phyloP scores from a whole-genome alignment of 306 rosid species.

The Prunus fruticosa region DNA sequence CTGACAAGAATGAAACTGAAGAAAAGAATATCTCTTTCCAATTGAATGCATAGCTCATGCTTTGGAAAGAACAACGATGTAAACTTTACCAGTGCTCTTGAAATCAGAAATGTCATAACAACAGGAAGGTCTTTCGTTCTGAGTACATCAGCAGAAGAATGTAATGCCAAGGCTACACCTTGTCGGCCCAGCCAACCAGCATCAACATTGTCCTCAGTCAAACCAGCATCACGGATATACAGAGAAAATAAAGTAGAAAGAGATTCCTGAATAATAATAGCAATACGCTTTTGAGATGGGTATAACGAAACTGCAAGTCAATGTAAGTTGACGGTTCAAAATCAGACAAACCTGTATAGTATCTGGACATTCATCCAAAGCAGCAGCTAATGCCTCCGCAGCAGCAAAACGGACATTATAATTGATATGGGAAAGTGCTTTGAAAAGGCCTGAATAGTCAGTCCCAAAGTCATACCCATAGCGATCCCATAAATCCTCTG shows the following conservation, averaged over 20 bases:
- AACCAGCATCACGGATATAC: slow-evolving; percentile 72
- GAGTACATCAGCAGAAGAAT: slow-evolving; percentile 89
- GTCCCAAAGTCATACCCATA: slow-evolving; percentile 89
- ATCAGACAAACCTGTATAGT: slow-evolving; percentile 68
- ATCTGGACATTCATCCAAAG: slow-evolving; percentile 90
- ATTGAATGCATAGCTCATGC: neutral
- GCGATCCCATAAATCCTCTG: slow-evolving; percentile 97
- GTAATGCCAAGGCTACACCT: slow-evolving; percentile 88
- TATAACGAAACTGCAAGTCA: neutral
- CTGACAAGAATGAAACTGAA: neutral
- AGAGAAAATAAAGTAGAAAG: slow-evolving; percentile 84
- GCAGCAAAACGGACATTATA: slow-evolving; percentile 86
- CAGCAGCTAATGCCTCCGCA: slow-evolving; percentile 93
- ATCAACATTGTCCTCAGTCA: slow-evolving; percentile 60
- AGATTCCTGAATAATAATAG: slow-evolving; percentile 59
- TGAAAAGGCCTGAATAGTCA: slow-evolving; percentile 82
- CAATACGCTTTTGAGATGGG: neutral
- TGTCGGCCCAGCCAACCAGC: slow-evolving; percentile 94
- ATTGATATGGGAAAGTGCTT: slow-evolving; percentile 79
- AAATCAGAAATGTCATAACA: slow-evolving; percentile 90
- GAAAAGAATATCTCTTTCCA: neutral
- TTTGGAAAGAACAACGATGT: neutral
- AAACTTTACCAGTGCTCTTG: slow-evolving; percentile 80
- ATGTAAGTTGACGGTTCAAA: slow-evolving; percentile 2
- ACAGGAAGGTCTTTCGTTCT: slow-evolving; percentile 93